A percentile compares a stretch with the other conserved stretches of the same genome.
Evolutionary conservation across 257 asterid species (phyloP).

Genomic region (Solanum commersonii): DNA sequence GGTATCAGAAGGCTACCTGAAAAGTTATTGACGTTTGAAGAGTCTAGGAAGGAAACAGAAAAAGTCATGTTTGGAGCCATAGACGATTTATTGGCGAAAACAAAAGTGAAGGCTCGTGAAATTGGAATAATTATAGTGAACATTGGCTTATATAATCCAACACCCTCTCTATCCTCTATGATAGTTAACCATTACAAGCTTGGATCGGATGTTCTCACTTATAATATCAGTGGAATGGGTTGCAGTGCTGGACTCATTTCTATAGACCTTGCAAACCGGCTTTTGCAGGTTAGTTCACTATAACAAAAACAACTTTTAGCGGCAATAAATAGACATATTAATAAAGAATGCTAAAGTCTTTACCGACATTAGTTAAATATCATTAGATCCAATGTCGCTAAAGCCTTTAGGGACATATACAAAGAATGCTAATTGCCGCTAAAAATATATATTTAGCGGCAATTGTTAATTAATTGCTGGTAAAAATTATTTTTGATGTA

Average conservation of each 20-base stretch:
- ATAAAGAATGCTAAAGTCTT: too few species aligned
- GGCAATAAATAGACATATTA: too few species aligned
- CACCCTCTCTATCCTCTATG: slow-evolving; percentile 23
- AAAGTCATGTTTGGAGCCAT: slow-evolving; percentile 22
- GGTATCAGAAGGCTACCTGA: background rate
- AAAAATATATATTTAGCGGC: too few species aligned
- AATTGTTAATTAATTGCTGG: too few species aligned
- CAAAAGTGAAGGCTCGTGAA: slow-evolving; percentile 11
- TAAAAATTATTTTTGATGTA: too few species aligned
- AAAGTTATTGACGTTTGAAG: background rate
- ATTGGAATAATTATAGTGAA: slow-evolving; percentile 29
- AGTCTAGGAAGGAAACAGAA: slow-evolving; percentile 14
- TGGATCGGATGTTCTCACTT: slow-evolving; percentile 15
- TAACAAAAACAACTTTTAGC: too few species aligned
- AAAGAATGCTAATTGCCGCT: too few species aligned
- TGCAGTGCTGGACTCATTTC: slow-evolving; percentile 35
- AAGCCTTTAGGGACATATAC: too few species aligned
- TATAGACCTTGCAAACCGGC: slow-evolving; percentile 26
- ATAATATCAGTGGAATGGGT: slow-evolving; percentile 31
- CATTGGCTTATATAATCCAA: slow-evolving; percentile 14
- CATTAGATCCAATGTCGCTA: too few species aligned
- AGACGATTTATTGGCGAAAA: slow-evolving; percentile 17
- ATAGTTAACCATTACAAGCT: slow-evolving; percentile 28
- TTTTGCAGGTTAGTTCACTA: slow-evolving; percentile 12
- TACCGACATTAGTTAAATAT: too few species aligned